Base-by-base conservation (phyloP, 2,329 filamentous ascomycete species). In the Penicillium fuscoglaucum region DNA sequence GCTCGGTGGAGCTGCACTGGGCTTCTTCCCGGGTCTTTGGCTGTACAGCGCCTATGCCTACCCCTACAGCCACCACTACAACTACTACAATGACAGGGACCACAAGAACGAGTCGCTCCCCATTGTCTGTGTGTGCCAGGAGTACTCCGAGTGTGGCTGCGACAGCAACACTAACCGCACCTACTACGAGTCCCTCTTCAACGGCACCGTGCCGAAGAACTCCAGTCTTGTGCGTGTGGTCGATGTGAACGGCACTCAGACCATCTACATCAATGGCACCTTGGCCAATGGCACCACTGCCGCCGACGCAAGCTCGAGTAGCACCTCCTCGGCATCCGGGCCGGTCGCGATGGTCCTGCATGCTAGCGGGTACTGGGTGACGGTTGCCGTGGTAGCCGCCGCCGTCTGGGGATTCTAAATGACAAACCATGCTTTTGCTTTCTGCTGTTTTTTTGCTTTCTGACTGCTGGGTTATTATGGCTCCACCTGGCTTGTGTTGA, bases 41-140 rank as follows among this genome's bases (percentile, higher is more conserved):
- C 74, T 84, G 0, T 84, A 80, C 66, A 79, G 79, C 43, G 81
- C 77, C 4, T 87, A 84, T 60, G 78, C 79, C 2, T 87, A 88
- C 68, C 72, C 78, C 3, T 85, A 82, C 72, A 65, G 65, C 46
- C 71, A 80, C 63, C 76, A 76, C 6, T 79, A 76, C 37, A 78
- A 82, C 67, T 79, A 77, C 58, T 79, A 79, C 71, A 73, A 80
- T 59, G 70, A 79, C 43, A 74, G 76, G 7, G 74, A 70, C 35
- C 75, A 78, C 44, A 63, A 68, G 10, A 84, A 85, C 66, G 72
- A 81, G 63, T 78, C 78, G 0, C 64, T 82, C 13, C 83, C 83
- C 0, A 80, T 87, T 7, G 72, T 79, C 3, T 88, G 85, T 66
- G 68, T 85, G 39, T 88, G 85, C 68, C 75, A 82, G 59, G 67